Evolutionary conservation across 495 filamentous ascomycete genomes (phyloP), one percentile per base, ranked within the genome.

Genomic region (Glutinoglossum americanum): DNA sequence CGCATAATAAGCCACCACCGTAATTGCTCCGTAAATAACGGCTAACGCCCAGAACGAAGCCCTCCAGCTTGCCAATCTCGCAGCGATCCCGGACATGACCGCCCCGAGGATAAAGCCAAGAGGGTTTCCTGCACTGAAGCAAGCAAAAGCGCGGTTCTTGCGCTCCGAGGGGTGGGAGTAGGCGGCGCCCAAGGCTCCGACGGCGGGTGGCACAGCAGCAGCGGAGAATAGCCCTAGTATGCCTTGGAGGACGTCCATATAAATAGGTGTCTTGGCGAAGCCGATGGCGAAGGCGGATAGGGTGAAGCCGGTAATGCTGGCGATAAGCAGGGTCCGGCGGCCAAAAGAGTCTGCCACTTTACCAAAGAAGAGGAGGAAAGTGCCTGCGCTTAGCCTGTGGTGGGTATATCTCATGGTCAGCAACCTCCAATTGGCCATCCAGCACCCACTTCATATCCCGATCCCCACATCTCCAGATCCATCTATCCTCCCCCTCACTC

Each of bases 351-450:
- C n/a, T 19, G 78, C 81, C 32, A 88, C 68, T 61, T 80, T 78
- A 39, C 84, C 85, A 71, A 83, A 87, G 55, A 85, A 74, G n/a
- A n/a, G n/a, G 13, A 89, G 68, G 62, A 88, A 83, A 32, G 82
- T 78, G 44, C 83, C 85, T 51, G 81, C 80, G 3, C 79, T 76
- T 44, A 88, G 72, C 23, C 79, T 81, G 56, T 60, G 5, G 9
- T 26, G 7, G 47, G 3, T 51, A 9, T 13, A 7, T 51, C 8
- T 21, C 17, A 28, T n/a, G n/a, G 3, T n/a, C 13, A 41, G 37
- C 37, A 32, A 27, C 27, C 56, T 32, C 32, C 32, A 35, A 35
- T 11, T 35, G 32, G 11, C 32, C 32, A 11, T 11, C 32, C 32
- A 35, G 32, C 5, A 35, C n/a, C n/a, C n/a, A n/a, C n/a, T n/a